Evolutionary conservation across 2,329 filamentous ascomycete species (phyloP).

Genomic region (Beauveria australis): DNA sequence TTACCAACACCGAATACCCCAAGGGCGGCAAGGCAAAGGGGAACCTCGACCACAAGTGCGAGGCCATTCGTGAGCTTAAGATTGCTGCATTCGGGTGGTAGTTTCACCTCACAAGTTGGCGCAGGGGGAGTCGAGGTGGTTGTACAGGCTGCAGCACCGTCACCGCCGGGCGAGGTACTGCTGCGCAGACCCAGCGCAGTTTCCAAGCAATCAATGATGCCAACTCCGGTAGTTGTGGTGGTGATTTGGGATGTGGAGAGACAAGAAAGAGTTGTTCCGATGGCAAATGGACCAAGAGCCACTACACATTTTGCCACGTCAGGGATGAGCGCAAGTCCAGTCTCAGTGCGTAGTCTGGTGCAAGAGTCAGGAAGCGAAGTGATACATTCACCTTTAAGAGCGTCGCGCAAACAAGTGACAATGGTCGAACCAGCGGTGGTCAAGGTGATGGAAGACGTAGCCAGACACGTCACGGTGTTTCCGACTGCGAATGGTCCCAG

Average conservation of each 20-base stretch:
- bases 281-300: constrained; percentile 11
- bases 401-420: not conserved
- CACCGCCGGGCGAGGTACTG: not conserved
- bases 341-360: not conserved
- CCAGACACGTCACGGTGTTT: not conserved
- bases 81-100: not conserved
- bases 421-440: not conserved
- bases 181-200: not conserved
- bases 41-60: not conserved
- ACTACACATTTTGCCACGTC: not conserved
- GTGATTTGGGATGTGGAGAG: not conserved
- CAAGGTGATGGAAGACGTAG: not conserved
- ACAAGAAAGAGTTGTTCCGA: constrained; percentile 8
- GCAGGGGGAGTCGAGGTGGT: not conserved
- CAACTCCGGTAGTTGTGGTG: not conserved
- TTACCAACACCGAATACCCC: not conserved
- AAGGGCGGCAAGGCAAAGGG: not conserved
- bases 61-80: not conserved
- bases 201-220: not conserved
- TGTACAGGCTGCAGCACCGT: not conserved
- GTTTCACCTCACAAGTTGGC: not conserved
- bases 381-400: constrained; percentile 7
- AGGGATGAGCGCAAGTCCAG: not conserved
- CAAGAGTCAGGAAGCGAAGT: constrained; percentile 1
- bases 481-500: not conserved